Evolutionary conservation across 768 basidiomycete species (phyloP).

Genomic region (Paxillus ammoniavirescens): DNA sequence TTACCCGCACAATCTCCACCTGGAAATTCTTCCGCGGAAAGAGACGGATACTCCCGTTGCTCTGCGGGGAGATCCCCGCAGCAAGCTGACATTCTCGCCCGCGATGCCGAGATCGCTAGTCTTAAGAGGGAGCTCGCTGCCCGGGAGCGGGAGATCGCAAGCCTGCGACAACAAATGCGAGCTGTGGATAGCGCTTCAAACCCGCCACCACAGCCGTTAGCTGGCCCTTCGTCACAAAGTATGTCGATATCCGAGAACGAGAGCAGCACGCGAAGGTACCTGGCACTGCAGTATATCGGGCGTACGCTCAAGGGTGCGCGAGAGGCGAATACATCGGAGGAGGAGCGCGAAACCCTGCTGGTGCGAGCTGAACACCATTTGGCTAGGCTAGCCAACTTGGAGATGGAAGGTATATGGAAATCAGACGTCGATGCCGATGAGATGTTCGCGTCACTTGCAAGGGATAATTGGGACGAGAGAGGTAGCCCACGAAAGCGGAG

Average conservation of each 20-base stretch:
- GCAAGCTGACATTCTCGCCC: background rate
- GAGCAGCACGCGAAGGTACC: conserved; percentile 4
- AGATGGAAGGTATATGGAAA: conserved; percentile 10
- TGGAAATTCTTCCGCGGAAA: background rate
- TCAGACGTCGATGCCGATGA: conserved; percentile 1
- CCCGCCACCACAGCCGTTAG: background rate
- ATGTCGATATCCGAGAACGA: background rate
- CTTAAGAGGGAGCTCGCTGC: background rate
- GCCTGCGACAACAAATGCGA: conserved; percentile 1
- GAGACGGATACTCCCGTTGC: background rate
- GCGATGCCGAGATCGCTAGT: conserved; percentile 1
- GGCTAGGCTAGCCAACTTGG: conserved; percentile 4
- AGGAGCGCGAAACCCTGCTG: background rate
- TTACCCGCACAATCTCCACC: background rate
- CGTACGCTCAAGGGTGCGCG: conserved; percentile 4
- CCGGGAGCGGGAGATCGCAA: conserved; percentile 5
- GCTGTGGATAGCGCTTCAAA: background rate
- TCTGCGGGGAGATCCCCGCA: background rate
- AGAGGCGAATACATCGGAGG: background rate
- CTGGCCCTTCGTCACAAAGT: background rate
- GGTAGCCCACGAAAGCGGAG: background rate
- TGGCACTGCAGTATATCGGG: conserved; percentile 6
- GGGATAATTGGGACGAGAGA: background rate
- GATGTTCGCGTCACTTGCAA: background rate
- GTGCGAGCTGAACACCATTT: conserved; percentile 6